Conservation (phyloP, 495 filamentous ascomycete genomes). For the Neurospora sp. region DNA sequence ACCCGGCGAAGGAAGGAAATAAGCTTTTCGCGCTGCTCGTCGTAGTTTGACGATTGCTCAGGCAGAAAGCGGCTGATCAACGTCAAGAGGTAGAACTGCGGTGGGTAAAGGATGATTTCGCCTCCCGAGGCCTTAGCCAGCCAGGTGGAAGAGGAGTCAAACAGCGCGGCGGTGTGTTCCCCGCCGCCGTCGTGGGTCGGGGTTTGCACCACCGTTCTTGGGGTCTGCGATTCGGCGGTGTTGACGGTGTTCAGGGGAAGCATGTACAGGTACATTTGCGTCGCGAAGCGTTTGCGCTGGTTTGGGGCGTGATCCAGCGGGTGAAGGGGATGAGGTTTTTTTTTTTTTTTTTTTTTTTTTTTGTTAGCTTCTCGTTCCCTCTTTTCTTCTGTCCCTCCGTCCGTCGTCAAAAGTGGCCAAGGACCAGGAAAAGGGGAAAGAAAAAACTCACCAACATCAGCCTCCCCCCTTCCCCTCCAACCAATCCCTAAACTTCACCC, state of each 20-base stretch:
- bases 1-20: constrained; percentile 43
- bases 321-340: constrained; percentile 74
- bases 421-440: background rate
- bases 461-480: constrained; percentile 46
- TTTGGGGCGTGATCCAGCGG: no score
- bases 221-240: constrained; percentile 3
- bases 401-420: background rate
- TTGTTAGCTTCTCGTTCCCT: background rate
- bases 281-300: no score
- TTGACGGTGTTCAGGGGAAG: constrained; percentile 49
- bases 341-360: no score
- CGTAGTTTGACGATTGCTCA: constrained; percentile 24
- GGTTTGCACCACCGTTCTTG: constrained; percentile 38
- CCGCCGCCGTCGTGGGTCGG: constrained; percentile 76
- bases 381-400: background rate
- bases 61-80: constrained; percentile 53
- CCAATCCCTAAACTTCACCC: constrained; percentile 57
- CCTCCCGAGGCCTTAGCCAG: constrained; percentile 46
- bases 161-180: constrained; percentile 76
- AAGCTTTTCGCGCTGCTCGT: constrained; percentile 46
- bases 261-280: no score
- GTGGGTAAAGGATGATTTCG: constrained; percentile 79
- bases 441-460: constrained; percentile 48
- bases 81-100: constrained; percentile 72
- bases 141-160: constrained; percentile 61